These are phyloP conservation scores for Daldinia bambusicola DNA, from an alignment of 495 filamentous ascomycete species.

Conservation along the genomic window DNA sequence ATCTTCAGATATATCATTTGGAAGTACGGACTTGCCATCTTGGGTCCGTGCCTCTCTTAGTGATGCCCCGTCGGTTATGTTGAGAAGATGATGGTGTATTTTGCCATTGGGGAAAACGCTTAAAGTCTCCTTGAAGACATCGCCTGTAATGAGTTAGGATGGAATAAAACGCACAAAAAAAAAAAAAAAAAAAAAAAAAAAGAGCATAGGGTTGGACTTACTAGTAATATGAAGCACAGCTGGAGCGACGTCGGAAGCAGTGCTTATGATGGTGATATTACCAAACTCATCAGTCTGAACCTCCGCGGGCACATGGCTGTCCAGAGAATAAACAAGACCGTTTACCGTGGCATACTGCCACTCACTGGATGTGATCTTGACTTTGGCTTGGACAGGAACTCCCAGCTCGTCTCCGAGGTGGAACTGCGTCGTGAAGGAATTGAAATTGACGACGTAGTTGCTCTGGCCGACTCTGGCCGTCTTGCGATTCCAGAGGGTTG, in stretches of 20 bases:
- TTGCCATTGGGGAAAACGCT: background rate
- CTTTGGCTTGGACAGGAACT: background rate
- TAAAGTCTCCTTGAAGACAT: background rate
- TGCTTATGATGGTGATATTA: background rate
- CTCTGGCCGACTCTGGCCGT: background rate
- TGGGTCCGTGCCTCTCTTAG: background rate
- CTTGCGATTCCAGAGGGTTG: background rate
- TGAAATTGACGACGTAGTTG: background rate
- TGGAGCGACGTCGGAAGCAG: background rate
- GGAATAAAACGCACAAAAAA: background rate
- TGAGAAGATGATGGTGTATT: background rate
- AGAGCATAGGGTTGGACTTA: background rate
- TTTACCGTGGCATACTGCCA: background rate
- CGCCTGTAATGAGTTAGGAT: background rate
- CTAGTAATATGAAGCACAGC: background rate
- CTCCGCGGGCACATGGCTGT: background rate
- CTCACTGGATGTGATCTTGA: background rate
- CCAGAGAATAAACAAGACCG: background rate
- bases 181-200: background rate
- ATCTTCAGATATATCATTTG: background rate
- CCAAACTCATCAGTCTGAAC: background rate
- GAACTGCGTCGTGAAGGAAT: background rate
- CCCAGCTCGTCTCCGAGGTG: background rate
- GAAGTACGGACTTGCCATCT: background rate
- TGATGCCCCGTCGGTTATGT: background rate